Evolutionary conservation across 148 eudicot species (phyloP).

Genomic region (Vaccinium corymbosum): DNA sequence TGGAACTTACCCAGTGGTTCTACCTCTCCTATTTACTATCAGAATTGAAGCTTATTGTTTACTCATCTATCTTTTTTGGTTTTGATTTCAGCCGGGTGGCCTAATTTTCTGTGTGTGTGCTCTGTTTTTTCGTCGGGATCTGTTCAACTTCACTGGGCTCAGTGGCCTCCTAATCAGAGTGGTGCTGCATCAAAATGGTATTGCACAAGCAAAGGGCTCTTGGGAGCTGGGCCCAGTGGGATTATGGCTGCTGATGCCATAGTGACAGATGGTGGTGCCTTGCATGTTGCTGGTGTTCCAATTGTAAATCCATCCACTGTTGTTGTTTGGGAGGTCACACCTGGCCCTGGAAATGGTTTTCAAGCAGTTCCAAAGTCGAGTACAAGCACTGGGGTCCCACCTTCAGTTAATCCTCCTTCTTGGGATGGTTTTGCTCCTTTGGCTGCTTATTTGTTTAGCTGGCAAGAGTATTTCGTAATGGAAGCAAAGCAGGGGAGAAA

Average conservation of each 20-base stretch:
- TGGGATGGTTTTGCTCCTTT: constrained; percentile 97
- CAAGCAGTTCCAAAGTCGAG: constrained; percentile 75
- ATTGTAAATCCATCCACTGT: constrained; percentile 98
- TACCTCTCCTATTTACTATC: not conserved
- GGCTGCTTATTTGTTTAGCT: constrained; percentile 83
- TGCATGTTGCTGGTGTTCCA: constrained; percentile 99
- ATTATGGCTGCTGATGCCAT: constrained; percentile 99
- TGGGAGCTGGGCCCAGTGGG: constrained; percentile 99
- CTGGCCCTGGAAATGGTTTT: constrained; percentile 94
- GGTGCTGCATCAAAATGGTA: constrained; percentile 79
- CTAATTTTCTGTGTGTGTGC: constrained; percentile 92
- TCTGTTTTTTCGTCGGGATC: constrained; percentile 98
- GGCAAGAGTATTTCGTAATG: constrained; percentile 79
- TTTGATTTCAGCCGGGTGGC: constrained; percentile 90
- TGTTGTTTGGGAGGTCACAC: constrained; percentile 98
- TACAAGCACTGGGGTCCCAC: constrained; percentile 58
- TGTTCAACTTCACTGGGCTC: constrained; percentile 96
- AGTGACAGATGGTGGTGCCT: constrained; percentile 86
- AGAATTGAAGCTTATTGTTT: not conserved
- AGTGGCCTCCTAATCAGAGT: constrained; percentile 73
- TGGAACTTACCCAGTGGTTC: not conserved
- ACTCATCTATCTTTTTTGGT: not conserved
- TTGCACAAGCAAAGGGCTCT: constrained; percentile 91
- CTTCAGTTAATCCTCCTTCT: constrained; percentile 78
- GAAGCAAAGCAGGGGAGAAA: constrained; percentile 87